Evolutionary conservation across 176 grass and related monocot species (phyloP).

Genomic region (Carex kokanica): DNA sequence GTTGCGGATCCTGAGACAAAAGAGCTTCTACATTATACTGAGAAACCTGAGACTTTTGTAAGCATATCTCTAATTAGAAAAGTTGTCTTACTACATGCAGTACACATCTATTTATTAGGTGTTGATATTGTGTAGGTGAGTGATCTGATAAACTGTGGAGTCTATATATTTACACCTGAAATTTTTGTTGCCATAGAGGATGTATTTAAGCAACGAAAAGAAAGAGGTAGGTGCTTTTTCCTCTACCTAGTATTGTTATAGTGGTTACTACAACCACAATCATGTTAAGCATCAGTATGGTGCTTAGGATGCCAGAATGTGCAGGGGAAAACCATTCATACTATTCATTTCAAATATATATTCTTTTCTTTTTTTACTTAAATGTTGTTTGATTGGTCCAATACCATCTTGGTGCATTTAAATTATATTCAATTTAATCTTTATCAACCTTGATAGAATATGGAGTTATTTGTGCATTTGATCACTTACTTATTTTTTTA

Average conservation of each 20-base stretch:
- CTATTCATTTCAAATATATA: not conserved
- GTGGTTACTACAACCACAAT: not conserved
- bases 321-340: not conserved
- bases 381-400: not conserved
- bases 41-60: slow-evolving; percentile 98
- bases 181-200: slow-evolving; percentile 86
- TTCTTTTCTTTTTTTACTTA: not conserved
- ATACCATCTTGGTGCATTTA: not conserved
- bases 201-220: slow-evolving; percentile 78
- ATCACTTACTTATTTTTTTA: not conserved
- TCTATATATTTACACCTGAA: slow-evolving; percentile 97
- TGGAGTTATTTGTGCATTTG: not conserved
- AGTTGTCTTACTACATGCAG: not conserved
- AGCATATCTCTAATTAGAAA: slow-evolving; percentile 35
- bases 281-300: not conserved
- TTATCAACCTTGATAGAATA: not conserved
- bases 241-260: not conserved
- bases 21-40: slow-evolving; percentile 92
- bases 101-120: not conserved
- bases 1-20: slow-evolving; percentile 93
- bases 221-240: slow-evolving; percentile 54
- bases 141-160: slow-evolving; percentile 95
- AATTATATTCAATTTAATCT: slow-evolving; percentile 4
- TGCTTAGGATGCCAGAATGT: not conserved
- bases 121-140: slow-evolving; percentile 69